Base-by-base conservation (phyloP, 345 rosid genomes). In the Acer negundo region DNA sequence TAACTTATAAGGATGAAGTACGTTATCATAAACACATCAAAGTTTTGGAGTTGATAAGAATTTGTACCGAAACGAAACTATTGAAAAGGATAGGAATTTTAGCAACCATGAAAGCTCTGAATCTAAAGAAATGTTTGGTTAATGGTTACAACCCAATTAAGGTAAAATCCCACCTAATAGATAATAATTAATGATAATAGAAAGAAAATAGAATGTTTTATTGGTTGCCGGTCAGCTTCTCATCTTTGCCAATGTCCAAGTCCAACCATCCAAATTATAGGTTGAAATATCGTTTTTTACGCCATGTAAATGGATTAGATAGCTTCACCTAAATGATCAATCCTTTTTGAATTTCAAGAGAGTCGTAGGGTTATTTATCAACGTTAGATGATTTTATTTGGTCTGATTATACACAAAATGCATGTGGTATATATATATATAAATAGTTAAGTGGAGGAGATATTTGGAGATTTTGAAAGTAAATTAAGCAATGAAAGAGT, bases 171-270 rank as follows among this genome's bases (percentile, higher is more conserved):
- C 62, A 75, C 74, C 78, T 62, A 77, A 68, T 53, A 12, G 15
- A 55, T 13, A 70, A 3, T 66, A 31, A 61, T 35, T 66, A 31
- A 47, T 64, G 69, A 31, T 31, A 20, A 73, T 4, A 76, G 38
- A 61, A 3, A 20, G 22, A 73, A 69, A 67, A 67, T 53, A 31
- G 13, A 82, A 74, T 69, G 62, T 65, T 62, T 67, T 31, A 35
- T 65, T 35, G 84, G 74, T 79, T 56, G 76, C 67, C 24, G 17
- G 79, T 83, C 86, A 83, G 20, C 72, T 66, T 80, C 79, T n/a
- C 56, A 83, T 38, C 10, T 5, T 79, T 59, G 15, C 8, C 17
- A 51, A 51, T 69, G 16, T 76, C 56, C 38, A 35, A 35, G 16
- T 76, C 56, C 38, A 35, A 35, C 38, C 38, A 35, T 35, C 6